Evolutionary conservation across 805 yeast species (phyloP).

Genomic region (Yarrowia keelungensis): DNA sequence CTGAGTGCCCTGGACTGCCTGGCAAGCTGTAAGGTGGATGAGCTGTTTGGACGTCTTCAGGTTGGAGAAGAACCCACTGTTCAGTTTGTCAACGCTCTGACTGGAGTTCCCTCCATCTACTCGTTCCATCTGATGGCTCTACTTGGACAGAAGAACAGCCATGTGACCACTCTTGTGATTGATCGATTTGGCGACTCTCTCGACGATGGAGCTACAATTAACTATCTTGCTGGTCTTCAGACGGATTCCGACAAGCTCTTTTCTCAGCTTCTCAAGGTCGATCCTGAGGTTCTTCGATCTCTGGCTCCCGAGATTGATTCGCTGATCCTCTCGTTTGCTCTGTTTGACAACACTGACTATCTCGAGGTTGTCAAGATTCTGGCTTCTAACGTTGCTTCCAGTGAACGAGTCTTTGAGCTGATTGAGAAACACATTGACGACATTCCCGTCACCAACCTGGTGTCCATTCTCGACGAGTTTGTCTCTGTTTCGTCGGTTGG

Average conservation of each 20-base stretch:
- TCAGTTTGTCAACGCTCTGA: slow-evolving; percentile 6
- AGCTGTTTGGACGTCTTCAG: slow-evolving; percentile 61
- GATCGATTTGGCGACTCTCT: slow-evolving; percentile 22
- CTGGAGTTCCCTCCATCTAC: slow-evolving; percentile 8
- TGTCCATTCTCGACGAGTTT: slow-evolving; percentile 42
- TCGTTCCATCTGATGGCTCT: slow-evolving; percentile 30
- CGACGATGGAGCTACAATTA: slow-evolving; percentile 22
- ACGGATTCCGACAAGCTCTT: slow-evolving; percentile 25
- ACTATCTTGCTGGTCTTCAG: slow-evolving; percentile 30
- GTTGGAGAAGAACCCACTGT: slow-evolving; percentile 44
- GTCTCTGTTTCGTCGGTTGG: slow-evolving; percentile 41
- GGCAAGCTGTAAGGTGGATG: slow-evolving; percentile 66
- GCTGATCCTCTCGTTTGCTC: slow-evolving; percentile 39
- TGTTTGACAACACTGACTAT: slow-evolving; percentile 47
- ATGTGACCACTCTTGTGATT: slow-evolving; percentile 12
- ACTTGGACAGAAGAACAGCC: slow-evolving; percentile 2
- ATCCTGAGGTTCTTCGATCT: slow-evolving; percentile 39
- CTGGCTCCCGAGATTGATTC: slow-evolving; percentile 31
- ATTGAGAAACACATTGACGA: slow-evolving; percentile 29
- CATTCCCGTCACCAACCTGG: slow-evolving; percentile 42
- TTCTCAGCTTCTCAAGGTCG: slow-evolving; percentile 35
- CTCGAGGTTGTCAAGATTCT: slow-evolving; percentile 63
- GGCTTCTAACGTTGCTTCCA: slow-evolving; percentile 56
- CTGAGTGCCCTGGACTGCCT: slow-evolving; percentile 83
- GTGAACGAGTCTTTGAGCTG: slow-evolving; percentile 45